Evolutionary conservation across 2,329 filamentous ascomycete species (phyloP).

Genomic region (Penicillium sp.): DNA sequence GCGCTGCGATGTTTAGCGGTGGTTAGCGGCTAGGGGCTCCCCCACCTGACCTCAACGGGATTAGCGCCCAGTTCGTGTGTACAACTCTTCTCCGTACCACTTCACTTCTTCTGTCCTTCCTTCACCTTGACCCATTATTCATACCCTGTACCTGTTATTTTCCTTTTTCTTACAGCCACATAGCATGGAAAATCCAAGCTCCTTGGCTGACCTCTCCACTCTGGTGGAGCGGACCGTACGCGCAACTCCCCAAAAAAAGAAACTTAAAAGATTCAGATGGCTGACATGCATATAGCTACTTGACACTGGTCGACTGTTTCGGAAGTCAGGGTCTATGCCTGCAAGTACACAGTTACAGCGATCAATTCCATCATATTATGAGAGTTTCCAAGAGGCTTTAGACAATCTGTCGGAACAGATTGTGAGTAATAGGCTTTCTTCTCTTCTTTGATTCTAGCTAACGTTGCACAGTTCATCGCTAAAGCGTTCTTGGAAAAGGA

Average conservation of each 20-base stretch:
- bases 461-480: conserved; percentile 38
- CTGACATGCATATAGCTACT: conserved; percentile 33
- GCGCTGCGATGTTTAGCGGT: neutral
- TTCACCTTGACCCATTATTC: neutral
- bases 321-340: conserved; percentile 35
- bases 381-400: conserved; percentile 41
- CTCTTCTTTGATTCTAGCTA: conserved; percentile 4
- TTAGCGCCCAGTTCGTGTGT: conserved; percentile 21
- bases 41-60: conserved; percentile 20
- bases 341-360: conserved; percentile 37
- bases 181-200: conserved; percentile 33
- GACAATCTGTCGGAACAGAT: conserved; percentile 45
- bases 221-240: conserved; percentile 40
- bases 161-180: neutral
- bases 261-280: neutral
- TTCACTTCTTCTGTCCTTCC: conserved; percentile 5
- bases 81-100: conserved; percentile 13
- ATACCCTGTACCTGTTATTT: neutral
- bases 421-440: conserved; percentile 28
- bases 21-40: conserved; percentile 21
- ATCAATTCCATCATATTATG: conserved; percentile 38
- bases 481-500: conserved; percentile 45
- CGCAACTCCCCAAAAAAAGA: neutral
- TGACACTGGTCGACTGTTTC: conserved; percentile 44
- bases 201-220: conserved; percentile 36